Evolutionary conservation across 257 asterid genomes (phyloP), one percentile per base, ranked within the genome.

Genomic region (Misopates orontium): DNA sequence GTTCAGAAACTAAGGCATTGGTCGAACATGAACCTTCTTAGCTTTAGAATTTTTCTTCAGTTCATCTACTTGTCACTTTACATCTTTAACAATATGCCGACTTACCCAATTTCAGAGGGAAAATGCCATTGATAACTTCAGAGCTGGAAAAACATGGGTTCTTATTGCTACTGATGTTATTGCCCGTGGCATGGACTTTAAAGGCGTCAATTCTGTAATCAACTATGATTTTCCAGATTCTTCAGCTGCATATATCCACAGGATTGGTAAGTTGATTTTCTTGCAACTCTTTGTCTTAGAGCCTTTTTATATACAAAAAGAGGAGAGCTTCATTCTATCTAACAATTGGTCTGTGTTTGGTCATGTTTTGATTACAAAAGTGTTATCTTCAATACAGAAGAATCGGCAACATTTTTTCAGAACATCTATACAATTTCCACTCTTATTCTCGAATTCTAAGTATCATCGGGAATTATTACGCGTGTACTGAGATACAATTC

Each of bases 121-220:
- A 67, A 52, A 62, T 70, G 95, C 98, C 0, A 83, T 91, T 28
- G 89, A 88, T 67, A 85, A 88, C 71, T 91, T 91, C 55, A 83
- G 98, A 64, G 83, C 88, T 8, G 96, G 96, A 16, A 88, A 91
- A 83, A 88, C 98, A 56, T 91, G 98, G 98, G 95, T 91, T 73
- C 77, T 91, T 79, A 82, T 91, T 20, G 98, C 96, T 31, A 88
- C 98, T 16, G 98, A 91, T 77, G 96, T 88, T 64, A 79, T 91
- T 69, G 89, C 95, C 50, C 98, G 98, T 19, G 98, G 98, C 52
- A 91, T 91, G 98, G 98, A 91, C 80, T 91, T 91, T 72, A 91
- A 91, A 83, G 96, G 95, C n/a, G 80, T 91, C 64, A 86, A 86
- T 62, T 86, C 95, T 65, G 98, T 91, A 39, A 78, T 91, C 73